Evolutionary conservation across 1,139 yeast species (phyloP), one percentile per base, ranked within the genome.

Genomic region (Kluyveromyces sp.): DNA sequence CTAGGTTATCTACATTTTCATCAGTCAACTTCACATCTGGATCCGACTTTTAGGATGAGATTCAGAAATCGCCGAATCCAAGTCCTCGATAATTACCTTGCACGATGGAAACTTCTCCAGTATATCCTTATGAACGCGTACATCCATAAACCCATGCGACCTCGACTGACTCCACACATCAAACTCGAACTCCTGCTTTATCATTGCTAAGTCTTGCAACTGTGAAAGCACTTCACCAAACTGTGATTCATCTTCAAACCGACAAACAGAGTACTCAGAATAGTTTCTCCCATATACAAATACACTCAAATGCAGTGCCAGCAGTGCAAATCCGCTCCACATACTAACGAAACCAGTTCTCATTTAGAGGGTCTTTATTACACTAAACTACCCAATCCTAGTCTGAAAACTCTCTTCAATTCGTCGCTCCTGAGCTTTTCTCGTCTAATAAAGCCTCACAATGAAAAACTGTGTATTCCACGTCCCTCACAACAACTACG

Each of bases 31-130:
- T 26, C 25, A 4, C 86, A 83, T 51, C 66, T 79, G 0, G 83
- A 15, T 15, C 21, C 21, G 21, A 15, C 21, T 15, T 15, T 15
- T 15, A 15, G 21, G 21, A 15, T 15, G 21, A 15, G 21, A 72
- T 51, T 81, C 84, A 51, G 61, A 73, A 0, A 83, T 70, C 0
- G 71, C 66, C 54, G 77, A 80, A 1, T 83, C 70, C 49, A 83
- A 66, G 57, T 83, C 85, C 0, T 68, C 69, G 38, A 83, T 73
- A n/a, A 82, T 64, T 3, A 70, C 52, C 7, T 61, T 53, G 47
- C 53, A 57, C 1, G 48, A 58, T 37, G 52, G 55, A 4, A 47
- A 35, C 1, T 39, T 44, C 8, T 43, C 52, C 15, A 61, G 57
- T 7, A 63, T 53, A 3, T 52, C 51, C 21, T 52, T 51, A 3